Evolutionary conservation across 805 yeast species (phyloP).

Genomic region (Metschnikowia orientalis): DNA sequence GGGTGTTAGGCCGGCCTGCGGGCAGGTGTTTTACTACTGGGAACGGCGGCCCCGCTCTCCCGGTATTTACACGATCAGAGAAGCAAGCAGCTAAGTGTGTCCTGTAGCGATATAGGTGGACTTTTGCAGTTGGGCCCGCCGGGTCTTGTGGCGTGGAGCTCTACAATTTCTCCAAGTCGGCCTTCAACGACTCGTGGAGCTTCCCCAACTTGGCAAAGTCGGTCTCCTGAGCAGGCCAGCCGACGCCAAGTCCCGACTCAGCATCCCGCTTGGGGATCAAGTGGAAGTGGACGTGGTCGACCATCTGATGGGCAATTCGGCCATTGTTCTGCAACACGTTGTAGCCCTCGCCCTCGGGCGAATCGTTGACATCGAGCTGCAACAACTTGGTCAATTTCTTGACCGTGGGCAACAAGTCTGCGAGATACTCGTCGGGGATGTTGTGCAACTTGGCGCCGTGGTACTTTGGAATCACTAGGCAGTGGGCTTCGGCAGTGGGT

Average conservation of each 20-base stretch:
- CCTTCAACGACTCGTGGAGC: constrained; percentile 54
- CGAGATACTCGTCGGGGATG: constrained; percentile 84
- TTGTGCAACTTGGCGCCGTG: constrained; percentile 93
- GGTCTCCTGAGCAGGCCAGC: constrained; percentile 90
- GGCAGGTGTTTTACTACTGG: no score
- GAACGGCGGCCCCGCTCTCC: no score
- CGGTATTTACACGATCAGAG: no score
- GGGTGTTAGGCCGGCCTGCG: no score
- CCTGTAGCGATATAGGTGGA: no score
- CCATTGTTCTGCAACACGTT: constrained; percentile 93
- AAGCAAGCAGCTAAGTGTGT: no score
- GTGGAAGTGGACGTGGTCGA: constrained; percentile 95
- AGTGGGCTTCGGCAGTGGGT: constrained; percentile 87
- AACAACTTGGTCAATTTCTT: constrained; percentile 78
- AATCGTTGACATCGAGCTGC: constrained; percentile 58
- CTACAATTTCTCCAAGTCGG: constrained; percentile 21
- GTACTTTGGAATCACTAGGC: constrained; percentile 84
- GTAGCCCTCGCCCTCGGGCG: constrained; percentile 68
- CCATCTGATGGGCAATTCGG: constrained; percentile 89
- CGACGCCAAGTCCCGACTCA: constrained; percentile 75
- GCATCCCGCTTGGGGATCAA: constrained; percentile 82
- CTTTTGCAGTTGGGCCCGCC: no score
- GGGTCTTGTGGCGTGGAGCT: background rate
- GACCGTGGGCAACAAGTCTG: constrained; percentile 82
- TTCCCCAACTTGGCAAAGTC: constrained; percentile 69